A percentile compares a stretch with the other conserved stretches of the same genome.
These are phyloP conservation scores for Cytospora mali DNA, from an alignment of 2,329 filamentous ascomycete genomes.

Conservation along the genomic window DNA sequence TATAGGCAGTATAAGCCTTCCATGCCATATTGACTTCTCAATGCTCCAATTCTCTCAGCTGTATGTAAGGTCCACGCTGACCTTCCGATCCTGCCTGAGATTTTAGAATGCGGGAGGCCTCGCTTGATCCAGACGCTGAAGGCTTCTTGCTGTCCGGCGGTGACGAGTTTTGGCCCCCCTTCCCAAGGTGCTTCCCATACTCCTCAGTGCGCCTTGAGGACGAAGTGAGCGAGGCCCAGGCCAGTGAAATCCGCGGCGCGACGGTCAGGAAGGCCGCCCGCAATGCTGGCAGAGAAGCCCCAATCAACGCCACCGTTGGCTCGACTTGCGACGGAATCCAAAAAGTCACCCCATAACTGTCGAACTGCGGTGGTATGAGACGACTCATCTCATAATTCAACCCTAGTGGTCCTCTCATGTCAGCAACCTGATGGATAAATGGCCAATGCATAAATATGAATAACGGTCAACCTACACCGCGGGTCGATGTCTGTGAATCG, in stretches of 20 bases:
- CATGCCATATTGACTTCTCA: too few species aligned
- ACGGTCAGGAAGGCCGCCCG: neutral
- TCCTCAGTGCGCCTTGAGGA: too few species aligned
- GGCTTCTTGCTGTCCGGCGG: too few species aligned
- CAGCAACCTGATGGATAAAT: neutral
- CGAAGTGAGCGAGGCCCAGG: neutral
- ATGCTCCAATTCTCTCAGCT: too few species aligned
- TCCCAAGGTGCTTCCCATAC: too few species aligned
- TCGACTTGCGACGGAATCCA: constrained; percentile 36
- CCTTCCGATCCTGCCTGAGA: too few species aligned
- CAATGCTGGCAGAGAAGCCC: constrained; percentile 33
- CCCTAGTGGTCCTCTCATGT: constrained; percentile 18
- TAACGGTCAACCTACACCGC: constrained; percentile 30
- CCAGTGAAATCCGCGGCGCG: neutral
- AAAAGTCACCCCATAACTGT: constrained; percentile 33
- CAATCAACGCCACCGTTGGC: constrained; percentile 34
- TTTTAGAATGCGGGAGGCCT: too few species aligned
- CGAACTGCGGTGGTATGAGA: constrained; percentile 34
- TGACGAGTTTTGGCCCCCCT: too few species aligned
- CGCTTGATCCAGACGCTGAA: too few species aligned
- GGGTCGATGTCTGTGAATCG: constrained; percentile 28
- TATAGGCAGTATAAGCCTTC: too few species aligned
- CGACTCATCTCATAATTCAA: constrained; percentile 30
- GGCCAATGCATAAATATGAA: too few species aligned
- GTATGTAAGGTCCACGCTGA: too few species aligned